phyloP scores from a whole-genome alignment of 2,329 filamentous ascomycete species.

The Zopfia rhizophila region DNA sequence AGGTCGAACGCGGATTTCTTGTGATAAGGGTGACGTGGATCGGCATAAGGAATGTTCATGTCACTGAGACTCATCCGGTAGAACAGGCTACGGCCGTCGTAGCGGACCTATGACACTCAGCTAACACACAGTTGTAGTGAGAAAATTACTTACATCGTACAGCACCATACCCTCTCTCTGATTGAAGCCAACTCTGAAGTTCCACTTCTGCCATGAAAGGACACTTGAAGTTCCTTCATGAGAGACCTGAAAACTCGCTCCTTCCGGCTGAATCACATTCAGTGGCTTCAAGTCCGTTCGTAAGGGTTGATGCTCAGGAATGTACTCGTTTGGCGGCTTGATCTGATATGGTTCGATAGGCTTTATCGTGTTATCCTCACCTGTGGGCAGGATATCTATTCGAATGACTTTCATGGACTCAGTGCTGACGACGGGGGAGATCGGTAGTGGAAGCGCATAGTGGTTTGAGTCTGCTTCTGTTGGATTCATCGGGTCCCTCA shows the following conservation, averaged over 20 bases:
- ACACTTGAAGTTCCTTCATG: constrained; percentile 64
- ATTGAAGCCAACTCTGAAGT: constrained; percentile 75
- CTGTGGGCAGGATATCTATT: constrained; percentile 76
- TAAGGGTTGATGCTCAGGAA: constrained; percentile 69
- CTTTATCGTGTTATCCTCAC: constrained; percentile 68
- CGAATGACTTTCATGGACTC: constrained; percentile 72
- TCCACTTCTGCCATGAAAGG: constrained; percentile 76
- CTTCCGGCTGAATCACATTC: constrained; percentile 72
- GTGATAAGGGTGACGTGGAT: constrained; percentile 74
- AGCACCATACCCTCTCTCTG: constrained; percentile 75
- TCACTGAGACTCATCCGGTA: constrained; percentile 74
- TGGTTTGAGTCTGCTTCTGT: constrained; percentile 73
- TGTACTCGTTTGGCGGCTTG: constrained; percentile 71
- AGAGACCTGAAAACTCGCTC: constrained; percentile 68
- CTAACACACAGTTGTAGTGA: constrained; percentile 24
- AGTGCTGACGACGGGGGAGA: constrained; percentile 73
- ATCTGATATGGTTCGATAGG: constrained; percentile 67
- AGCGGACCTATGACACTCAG: constrained; percentile 51
- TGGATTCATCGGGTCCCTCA: constrained; percentile 70
- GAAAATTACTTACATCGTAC: constrained; percentile 66
- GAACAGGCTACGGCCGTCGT: constrained; percentile 72
- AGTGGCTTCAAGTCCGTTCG: constrained; percentile 72
- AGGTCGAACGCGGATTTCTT: constrained; percentile 77
- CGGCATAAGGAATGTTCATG: constrained; percentile 72
- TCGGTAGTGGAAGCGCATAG: constrained; percentile 74